Conservation (phyloP, 257 asterid genomes). For the Ilex aquifolium region DNA sequence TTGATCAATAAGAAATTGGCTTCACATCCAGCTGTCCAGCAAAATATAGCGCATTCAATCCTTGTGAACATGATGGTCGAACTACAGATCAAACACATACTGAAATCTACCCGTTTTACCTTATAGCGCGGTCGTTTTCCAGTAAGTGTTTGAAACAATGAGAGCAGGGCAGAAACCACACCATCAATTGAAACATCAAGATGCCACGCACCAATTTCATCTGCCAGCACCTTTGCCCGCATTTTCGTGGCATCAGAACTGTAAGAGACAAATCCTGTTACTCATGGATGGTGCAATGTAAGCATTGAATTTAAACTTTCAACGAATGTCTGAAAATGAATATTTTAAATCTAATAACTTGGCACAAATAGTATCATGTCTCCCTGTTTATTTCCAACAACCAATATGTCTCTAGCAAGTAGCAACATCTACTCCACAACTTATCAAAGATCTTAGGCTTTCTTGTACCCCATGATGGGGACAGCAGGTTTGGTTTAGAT, state of each 20-base stretch:
- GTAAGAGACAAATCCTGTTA: slow-evolving; percentile 27
- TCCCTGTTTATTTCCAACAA: no score
- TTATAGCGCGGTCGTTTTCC: slow-evolving; percentile 76
- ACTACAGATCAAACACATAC: no score
- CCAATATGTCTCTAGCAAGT: no score
- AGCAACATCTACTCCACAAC: no score
- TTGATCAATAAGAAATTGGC: not conserved
- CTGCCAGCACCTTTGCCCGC: slow-evolving; percentile 79
- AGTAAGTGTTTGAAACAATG: slow-evolving; percentile 81
- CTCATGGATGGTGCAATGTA: slow-evolving; percentile 7
- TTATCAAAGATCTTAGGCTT: no score
- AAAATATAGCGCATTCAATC: no score
- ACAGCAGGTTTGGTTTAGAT: no score
- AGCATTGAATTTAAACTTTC: not conserved
- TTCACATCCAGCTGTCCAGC: not conserved
- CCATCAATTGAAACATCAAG: slow-evolving; percentile 78
- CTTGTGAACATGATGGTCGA: no score
- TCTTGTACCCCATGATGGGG: no score
- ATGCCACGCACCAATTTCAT: slow-evolving; percentile 98
- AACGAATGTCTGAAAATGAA: not conserved
- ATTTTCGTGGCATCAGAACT: slow-evolving; percentile 72
- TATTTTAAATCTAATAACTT: no score
- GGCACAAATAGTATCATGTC: no score
- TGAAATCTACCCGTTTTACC: slow-evolving; percentile 31
- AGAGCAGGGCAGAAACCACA: slow-evolving; percentile 70